Evolutionary conservation across 2,329 filamentous ascomycete species (phyloP), one percentile per base, ranked within the genome.

Genomic region (Paradendryphiella salina): DNA sequence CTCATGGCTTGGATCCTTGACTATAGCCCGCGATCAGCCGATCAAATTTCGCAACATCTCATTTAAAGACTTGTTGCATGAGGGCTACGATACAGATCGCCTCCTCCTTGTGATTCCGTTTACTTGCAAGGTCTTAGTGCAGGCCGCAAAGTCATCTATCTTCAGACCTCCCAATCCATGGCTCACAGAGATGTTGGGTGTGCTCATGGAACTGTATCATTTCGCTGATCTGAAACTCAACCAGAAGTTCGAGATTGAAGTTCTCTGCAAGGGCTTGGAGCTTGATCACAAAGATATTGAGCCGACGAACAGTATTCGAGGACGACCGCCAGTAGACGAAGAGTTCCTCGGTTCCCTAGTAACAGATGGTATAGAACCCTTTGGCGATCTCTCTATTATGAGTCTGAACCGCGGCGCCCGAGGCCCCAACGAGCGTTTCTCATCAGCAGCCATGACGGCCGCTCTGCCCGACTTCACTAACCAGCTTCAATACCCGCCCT

Each of bases 201-300:
- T 97, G 6, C 81, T 99, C 29, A 89, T 96, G 64, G 95, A 99
- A 68, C 81, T 99, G 3, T 99, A 99, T 67, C 88, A 96, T 66
- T 88, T 89, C 65, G 90, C 90, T 11, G 93, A 96, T 63, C 79
- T 99, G 48, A 97, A 97, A 72, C 82, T 99, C 31, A 97, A 97
- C 62, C 85, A 96, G 43, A 99, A 97, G 66, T 99, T 99, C 64
- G 94, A 99, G 73, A 97, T 99, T 50, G 94, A 99, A 73, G 92
- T 99, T 20, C 81, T 99, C 18, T 99, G 92, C 79, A 95, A 95
- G 70, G 92, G 92, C 10, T 79, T 99, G 13, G 87, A 87, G 46
- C 80, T 97, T n/a, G 91, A 97, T 56, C 88, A 96, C 74, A 96
- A 95, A 75, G 87, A 83, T 52, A 91, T 97, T 56, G 88, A 95